These are phyloP conservation scores for Typha latifolia DNA, from an alignment of 176 grass and related monocot species.

Conservation along the genomic window DNA sequence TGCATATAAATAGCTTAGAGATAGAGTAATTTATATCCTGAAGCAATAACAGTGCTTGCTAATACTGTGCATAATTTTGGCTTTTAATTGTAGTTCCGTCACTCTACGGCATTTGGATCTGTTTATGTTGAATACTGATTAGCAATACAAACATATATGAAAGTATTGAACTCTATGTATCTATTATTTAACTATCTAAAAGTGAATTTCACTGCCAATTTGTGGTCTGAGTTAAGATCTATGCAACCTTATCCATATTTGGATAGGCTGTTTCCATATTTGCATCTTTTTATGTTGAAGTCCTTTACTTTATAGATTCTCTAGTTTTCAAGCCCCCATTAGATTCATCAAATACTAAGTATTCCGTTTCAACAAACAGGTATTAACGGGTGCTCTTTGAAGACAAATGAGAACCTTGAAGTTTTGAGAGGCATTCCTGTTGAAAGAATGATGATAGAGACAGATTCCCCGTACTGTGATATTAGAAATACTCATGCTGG, in stretches of 20 bases:
- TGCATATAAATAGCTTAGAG: neutral
- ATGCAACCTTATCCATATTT: too few species aligned
- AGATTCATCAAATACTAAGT: neutral
- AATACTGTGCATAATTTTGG: neutral
- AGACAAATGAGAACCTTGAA: constrained; percentile 75
- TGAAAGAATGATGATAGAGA: constrained; percentile 91
- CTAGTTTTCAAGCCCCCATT: neutral
- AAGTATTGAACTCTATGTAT: too few species aligned
- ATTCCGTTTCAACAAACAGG: constrained; percentile 18
- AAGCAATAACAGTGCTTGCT: neutral
- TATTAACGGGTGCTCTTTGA: constrained; percentile 85
- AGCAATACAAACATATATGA: too few species aligned
- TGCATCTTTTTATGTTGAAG: too few species aligned
- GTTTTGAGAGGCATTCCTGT: constrained; percentile 66
- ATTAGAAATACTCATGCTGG: constrained; percentile 93
- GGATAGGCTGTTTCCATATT: too few species aligned
- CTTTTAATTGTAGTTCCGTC: too few species aligned
- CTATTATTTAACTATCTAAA: too few species aligned
- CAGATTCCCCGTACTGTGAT: constrained; percentile 93
- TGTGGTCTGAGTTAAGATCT: too few species aligned
- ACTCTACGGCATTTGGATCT: too few species aligned
- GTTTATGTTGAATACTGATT: too few species aligned
- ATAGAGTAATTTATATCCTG: neutral
- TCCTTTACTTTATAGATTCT: too few species aligned
- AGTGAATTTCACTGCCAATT: too few species aligned